Evolutionary conservation across 2,329 filamentous ascomycete genomes (phyloP), one percentile per base, ranked within the genome.

Genomic region (Bipolaris cookei): DNA sequence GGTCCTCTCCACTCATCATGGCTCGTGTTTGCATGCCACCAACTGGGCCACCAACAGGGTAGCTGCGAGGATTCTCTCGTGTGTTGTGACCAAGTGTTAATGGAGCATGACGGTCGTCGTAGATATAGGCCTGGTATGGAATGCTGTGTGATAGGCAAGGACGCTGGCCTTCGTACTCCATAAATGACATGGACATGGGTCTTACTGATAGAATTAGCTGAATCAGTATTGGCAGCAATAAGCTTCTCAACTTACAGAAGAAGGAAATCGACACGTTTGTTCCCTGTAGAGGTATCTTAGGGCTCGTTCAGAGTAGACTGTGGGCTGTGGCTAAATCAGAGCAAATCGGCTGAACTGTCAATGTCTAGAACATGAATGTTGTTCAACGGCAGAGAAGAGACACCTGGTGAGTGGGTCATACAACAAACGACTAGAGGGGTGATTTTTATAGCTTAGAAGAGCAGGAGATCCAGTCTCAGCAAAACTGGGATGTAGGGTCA

Each of bases 51-150:
- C 68, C 63, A 20, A 73, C 23, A 13, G 65, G 63, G 58, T 66
- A 74, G 4, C 52, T 56, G 32, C 70, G 71, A 21, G 68, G 64
- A 39, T 70, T 69, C 4, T 53, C n/a, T 60, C 71, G 67, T 25
- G 52, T 37, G 11, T 39, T 54, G 11, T 70, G 63, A n/a, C 68
- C 46, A 20, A 64, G 46, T 5, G 62, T 38, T 11, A 68, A 51
- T 4, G 67, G 61, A 28, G 44, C 51, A 51, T 71, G 70, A 38
- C 66, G 70, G n/a, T 70, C 64, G 46, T 57, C 57, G 51, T 62
- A 65, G 48, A 67, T 69, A 51, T 68, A 73, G n/a, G 54, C 50
- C 6, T 44, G 54, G 13, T 48, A 56, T 25, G 59, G 47, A 6
- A 54, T 38, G 32, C 50, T 60, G 55, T 61, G 61, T 20, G 58